These are phyloP conservation scores for Globisporangium viniferum DNA, from an alignment of 352 stramenopile species.

Conservation along the genomic window DNA sequence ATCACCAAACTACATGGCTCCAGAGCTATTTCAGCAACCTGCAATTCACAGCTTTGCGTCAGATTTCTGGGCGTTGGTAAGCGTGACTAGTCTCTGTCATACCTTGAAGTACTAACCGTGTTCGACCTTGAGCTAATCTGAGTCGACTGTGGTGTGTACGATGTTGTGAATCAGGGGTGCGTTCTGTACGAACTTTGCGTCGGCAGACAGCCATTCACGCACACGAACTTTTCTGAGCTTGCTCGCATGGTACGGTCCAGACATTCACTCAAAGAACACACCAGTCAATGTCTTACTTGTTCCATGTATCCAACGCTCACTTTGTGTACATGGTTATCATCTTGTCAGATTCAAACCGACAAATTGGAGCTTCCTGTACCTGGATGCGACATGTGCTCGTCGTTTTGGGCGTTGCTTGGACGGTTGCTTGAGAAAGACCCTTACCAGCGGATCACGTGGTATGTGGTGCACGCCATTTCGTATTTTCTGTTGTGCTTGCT, in stretches of 20 bases:
- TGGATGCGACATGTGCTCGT: constrained; percentile 47
- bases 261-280: not conserved
- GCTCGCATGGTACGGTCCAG: constrained; percentile 48
- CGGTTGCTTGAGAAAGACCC: constrained; percentile 70
- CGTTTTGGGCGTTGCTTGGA: constrained; percentile 57
- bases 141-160: not conserved
- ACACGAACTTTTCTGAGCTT: constrained; percentile 72
- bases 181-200: constrained; percentile 76
- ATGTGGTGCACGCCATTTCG: constrained; percentile 4
- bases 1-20: constrained; percentile 91
- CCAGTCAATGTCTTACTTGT: not conserved
- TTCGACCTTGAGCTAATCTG: not conserved
- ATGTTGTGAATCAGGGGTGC: constrained; percentile 46
- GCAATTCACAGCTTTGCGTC: constrained; percentile 88
- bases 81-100: not conserved
- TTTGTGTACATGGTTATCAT: constrained; percentile 6
- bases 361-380: constrained; percentile 36
- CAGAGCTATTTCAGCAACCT: constrained; percentile 86
- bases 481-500: not conserved
- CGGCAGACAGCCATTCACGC: constrained; percentile 61
- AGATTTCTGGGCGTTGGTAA: constrained; percentile 84
- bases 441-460: constrained; percentile 75
- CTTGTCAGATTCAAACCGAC: constrained; percentile 65
- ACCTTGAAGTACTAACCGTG: too few relatives aligned
- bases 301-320: not conserved